Percentiles rank a stretch among this genome's conserved stretches.
Conservation (phyloP, 1,284 basidiomycete species). For the Tremellales sp. region DNA sequence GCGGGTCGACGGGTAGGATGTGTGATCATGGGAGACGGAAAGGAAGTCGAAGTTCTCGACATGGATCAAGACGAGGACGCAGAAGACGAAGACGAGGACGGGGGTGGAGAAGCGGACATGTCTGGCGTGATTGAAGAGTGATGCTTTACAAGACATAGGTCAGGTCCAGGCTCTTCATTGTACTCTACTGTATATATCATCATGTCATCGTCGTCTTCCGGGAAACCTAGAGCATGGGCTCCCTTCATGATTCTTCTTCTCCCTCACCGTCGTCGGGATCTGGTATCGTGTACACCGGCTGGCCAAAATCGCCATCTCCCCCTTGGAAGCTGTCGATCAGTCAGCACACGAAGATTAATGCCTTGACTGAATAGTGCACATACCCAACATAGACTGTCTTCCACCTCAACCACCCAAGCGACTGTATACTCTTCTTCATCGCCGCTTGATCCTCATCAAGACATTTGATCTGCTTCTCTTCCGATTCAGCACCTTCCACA, state of each 20-base stretch:
- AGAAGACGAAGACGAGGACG: constrained; percentile 8
- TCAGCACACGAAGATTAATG: background rate
- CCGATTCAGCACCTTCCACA: constrained; percentile 20
- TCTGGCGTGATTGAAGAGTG: constrained; percentile 7
- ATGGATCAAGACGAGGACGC: constrained; percentile 38
- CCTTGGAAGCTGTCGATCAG: constrained; percentile 21
- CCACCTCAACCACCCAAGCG: constrained; percentile 35
- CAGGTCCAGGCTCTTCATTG: no score
- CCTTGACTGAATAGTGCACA: constrained; percentile 6
- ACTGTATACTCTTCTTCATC: constrained; percentile 11
- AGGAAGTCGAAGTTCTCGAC: constrained; percentile 32
- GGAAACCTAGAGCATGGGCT: background rate
- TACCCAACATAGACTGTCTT: constrained; percentile 39
- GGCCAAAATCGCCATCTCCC: constrained; percentile 24
- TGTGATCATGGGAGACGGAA: constrained; percentile 24
- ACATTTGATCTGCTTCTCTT: constrained; percentile 5
- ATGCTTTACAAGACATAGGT: background rate
- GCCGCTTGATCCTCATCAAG: constrained; percentile 14
- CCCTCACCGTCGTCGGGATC: constrained; percentile 29
- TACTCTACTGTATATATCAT: no score
- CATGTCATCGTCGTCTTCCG: no score
- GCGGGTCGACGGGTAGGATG: constrained; percentile 33
- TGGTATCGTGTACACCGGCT: constrained; percentile 35
- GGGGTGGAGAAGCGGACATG: constrained; percentile 19
- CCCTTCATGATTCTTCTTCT: background rate